These are phyloP conservation scores for Ramaria rubella DNA, from an alignment of 768 basidiomycete genomes.

Conservation along the genomic window DNA sequence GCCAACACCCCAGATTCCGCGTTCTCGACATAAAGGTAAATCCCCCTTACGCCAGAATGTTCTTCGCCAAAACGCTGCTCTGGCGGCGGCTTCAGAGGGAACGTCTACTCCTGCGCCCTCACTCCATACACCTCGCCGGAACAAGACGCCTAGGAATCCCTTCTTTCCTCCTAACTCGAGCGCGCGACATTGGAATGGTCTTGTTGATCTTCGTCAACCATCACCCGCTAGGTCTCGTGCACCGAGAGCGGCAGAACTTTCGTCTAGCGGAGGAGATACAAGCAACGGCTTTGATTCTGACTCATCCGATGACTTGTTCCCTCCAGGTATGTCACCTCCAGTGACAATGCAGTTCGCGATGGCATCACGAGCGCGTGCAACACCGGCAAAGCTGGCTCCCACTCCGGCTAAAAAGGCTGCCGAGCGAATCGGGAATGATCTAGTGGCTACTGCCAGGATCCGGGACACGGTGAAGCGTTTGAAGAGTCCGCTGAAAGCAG, in stretches of 20 bases:
- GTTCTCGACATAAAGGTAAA: constrained; percentile 38
- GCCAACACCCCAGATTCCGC: neutral
- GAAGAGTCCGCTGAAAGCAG: neutral
- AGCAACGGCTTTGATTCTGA: constrained; percentile 26
- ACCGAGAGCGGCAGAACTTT: constrained; percentile 25
- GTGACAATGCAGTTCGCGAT: constrained; percentile 47
- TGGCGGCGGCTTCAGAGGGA: constrained; percentile 16
- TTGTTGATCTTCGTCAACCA: constrained; percentile 64
- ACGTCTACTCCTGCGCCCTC: constrained; percentile 33
- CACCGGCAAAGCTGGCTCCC: constrained; percentile 37
- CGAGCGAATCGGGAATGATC: constrained; percentile 55
- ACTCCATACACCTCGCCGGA: constrained; percentile 43
- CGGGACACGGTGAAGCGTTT: constrained; percentile 4
- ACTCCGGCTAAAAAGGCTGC: constrained; percentile 74
- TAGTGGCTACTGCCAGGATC: constrained; percentile 45
- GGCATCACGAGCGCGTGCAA: constrained; percentile 30
- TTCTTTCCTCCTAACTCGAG: constrained; percentile 48
- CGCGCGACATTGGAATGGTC: constrained; percentile 59
- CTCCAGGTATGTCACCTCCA: constrained; percentile 43
- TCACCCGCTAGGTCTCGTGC: constrained; percentile 40
- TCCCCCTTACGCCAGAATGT: constrained; percentile 43
- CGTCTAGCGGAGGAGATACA: constrained; percentile 34
- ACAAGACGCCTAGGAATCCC: constrained; percentile 58
- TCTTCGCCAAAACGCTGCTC: constrained; percentile 44
- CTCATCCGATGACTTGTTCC: constrained; percentile 20